Conservation (phyloP, 192 early-diverging fungal species). For the Coemansia sp. region DNA sequence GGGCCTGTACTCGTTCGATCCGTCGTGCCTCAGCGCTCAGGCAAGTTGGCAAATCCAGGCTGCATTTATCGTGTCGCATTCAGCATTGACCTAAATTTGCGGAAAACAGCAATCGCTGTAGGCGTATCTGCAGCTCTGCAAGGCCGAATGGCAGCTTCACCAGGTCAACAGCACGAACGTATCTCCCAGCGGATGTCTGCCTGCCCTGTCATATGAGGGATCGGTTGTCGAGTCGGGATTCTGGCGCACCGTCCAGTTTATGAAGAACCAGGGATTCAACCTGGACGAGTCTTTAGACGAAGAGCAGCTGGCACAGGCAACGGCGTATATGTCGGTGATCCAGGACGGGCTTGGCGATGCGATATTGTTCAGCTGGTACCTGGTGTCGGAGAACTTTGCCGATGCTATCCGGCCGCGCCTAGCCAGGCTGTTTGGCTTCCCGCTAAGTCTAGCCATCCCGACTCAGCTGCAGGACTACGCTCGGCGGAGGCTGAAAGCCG, state of each 20-base stretch:
- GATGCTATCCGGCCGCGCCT: constrained; percentile 70
- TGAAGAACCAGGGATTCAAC: constrained; percentile 31
- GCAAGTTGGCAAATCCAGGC: constrained; percentile 2
- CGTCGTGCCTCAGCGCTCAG: constrained; percentile 41
- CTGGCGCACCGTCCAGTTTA: constrained; percentile 36
- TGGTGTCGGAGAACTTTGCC: constrained; percentile 76
- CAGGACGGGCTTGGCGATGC: constrained; percentile 76
- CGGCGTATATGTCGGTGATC: constrained; percentile 61
- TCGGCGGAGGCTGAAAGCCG: constrained; percentile 54
- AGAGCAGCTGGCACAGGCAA: constrained; percentile 36
- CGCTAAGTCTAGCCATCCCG: constrained; percentile 64
- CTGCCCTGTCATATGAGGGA: constrained; percentile 16
- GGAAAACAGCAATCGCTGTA: constrained; percentile 3
- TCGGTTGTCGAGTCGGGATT: constrained; percentile 33
- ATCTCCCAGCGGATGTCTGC: constrained; percentile 34
- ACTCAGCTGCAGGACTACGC: constrained; percentile 71
- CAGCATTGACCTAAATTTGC: no score
- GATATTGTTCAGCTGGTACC: constrained; percentile 78
- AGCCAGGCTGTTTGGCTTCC: constrained; percentile 65
- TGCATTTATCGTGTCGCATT: no score
- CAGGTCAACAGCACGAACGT: constrained; percentile 24
- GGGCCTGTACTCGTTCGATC: constrained; percentile 42
- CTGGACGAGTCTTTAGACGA: constrained; percentile 16
- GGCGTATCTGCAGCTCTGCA: constrained; percentile 44
- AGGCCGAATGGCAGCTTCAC: constrained; percentile 39